phyloP scores from a whole-genome alignment of 441 rosid species.

The Macaranga tanarius region DNA sequence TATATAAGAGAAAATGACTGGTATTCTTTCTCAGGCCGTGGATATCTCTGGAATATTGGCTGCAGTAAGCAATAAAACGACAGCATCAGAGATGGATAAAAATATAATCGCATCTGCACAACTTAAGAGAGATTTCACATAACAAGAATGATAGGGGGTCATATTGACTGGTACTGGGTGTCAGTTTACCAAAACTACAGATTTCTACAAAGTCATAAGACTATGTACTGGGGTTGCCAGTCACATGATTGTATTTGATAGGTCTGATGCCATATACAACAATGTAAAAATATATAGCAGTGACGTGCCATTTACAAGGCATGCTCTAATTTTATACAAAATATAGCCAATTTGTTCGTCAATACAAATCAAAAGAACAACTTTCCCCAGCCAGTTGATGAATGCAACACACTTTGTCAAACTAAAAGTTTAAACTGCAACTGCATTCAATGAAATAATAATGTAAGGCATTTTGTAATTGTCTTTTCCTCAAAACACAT shows the following conservation, averaged over 20 bases:
- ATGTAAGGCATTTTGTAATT: not conserved
- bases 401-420: not conserved
- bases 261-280: constrained; percentile 7
- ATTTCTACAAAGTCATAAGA: not conserved
- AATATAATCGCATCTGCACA: not conserved
- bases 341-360: not conserved
- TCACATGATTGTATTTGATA: not conserved
- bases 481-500: too few species aligned
- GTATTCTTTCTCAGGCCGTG: constrained; percentile 45
- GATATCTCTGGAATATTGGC: constrained; percentile 97
- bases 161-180: not conserved
- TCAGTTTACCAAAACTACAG: not conserved
- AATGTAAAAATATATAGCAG: not conserved
- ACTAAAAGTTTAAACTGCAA: not conserved
- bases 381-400: not conserved
- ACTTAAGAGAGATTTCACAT: too few species aligned
- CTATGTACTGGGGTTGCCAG: not conserved
- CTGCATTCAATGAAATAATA: not conserved
- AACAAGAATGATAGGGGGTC: not conserved
- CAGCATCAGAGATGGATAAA: not conserved
- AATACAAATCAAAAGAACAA: not conserved
- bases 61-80: constrained; percentile 36
- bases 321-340: not conserved
- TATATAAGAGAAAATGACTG: constrained; percentile 43
- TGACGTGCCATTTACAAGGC: not conserved